phyloP scores from a whole-genome alignment of 106 monocot species.

The Posidonia australis region DNA sequence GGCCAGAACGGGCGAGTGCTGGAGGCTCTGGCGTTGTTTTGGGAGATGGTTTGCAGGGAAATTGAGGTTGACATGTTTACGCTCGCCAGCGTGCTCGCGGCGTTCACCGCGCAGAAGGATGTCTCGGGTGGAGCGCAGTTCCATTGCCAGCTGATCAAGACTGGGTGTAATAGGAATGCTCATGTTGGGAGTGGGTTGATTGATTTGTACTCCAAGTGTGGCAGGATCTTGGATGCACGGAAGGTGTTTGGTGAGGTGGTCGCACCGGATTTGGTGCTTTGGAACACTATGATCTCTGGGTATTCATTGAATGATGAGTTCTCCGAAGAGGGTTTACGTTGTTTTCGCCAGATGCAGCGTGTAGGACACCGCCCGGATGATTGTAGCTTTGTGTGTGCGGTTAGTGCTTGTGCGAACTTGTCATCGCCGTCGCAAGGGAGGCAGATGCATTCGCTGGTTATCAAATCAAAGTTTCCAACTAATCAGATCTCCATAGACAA shows the following conservation, averaged over 20 bases:
- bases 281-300: constrained; percentile 65
- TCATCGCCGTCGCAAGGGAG: constrained; percentile 46
- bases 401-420: constrained; percentile 51
- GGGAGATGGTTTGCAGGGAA: constrained; percentile 26
- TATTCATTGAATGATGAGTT: constrained; percentile 36
- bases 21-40: constrained; percentile 30
- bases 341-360: constrained; percentile 44
- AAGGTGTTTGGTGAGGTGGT: constrained; percentile 49
- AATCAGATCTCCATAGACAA: constrained; percentile 38
- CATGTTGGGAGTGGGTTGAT: constrained; percentile 54
- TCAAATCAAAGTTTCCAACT: constrained; percentile 27
- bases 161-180: constrained; percentile 27
- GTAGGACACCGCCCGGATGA: constrained; percentile 51
- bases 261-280: constrained; percentile 44
- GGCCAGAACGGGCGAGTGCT: constrained; percentile 42
- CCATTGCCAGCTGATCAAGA: constrained; percentile 49
- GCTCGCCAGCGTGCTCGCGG: constrained; percentile 51
- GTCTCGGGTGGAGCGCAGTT: constrained; percentile 34
- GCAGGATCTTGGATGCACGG: constrained; percentile 27
- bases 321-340: constrained; percentile 39
- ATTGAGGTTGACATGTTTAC: constrained; percentile 46
- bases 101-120: constrained; percentile 35
- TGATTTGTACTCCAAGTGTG: constrained; percentile 60
- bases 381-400: constrained; percentile 45
- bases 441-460: constrained; percentile 45